These are phyloP conservation scores for Teratosphaeria viscida DNA, from an alignment of 2,329 filamentous ascomycete genomes.

Conservation along the genomic window DNA sequence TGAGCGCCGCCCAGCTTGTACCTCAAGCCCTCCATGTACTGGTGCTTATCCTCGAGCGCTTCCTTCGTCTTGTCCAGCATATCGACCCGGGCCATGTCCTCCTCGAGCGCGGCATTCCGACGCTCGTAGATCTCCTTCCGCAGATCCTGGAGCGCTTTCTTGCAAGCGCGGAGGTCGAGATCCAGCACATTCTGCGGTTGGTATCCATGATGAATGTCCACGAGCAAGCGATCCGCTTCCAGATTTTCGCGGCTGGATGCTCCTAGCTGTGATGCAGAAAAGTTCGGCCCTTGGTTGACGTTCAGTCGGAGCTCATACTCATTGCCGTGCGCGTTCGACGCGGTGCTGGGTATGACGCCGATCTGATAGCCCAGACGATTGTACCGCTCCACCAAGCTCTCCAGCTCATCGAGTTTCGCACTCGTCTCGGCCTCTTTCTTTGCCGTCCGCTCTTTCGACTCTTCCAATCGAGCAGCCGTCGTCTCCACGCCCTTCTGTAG, in stretches of 20 bases:
- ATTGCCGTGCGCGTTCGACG: slow-evolving; percentile 67
- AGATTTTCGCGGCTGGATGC: slow-evolving; percentile 33
- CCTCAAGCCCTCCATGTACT: slow-evolving; percentile 83
- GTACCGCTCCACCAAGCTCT: slow-evolving; percentile 78
- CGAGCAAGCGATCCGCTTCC: slow-evolving; percentile 64
- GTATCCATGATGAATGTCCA: slow-evolving; percentile 79
- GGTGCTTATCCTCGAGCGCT: slow-evolving; percentile 88
- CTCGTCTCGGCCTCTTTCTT: slow-evolving; percentile 86
- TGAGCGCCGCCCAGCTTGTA: slow-evolving; percentile 81
- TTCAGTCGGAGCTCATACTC: slow-evolving; percentile 78
- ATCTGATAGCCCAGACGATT: slow-evolving; percentile 93
- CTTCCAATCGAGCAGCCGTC: slow-evolving; percentile 65
- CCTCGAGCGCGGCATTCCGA: slow-evolving; percentile 68
- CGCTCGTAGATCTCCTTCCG: slow-evolving; percentile 90
- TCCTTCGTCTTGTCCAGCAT: slow-evolving; percentile 90
- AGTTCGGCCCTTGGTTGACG: slow-evolving; percentile 69
- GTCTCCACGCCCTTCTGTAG: slow-evolving; percentile 81
- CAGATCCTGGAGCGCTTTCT: slow-evolving; percentile 64
- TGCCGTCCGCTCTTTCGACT: slow-evolving; percentile 68
- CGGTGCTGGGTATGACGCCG: slow-evolving; percentile 74
- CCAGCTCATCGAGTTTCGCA: slow-evolving; percentile 80
- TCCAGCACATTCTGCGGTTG: slow-evolving; percentile 72
- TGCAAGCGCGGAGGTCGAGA: slow-evolving; percentile 76
- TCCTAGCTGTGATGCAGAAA: slow-evolving; percentile 45
- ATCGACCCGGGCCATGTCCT: slow-evolving; percentile 90